Evolutionary conservation across 768 basidiomycete species (phyloP), one percentile per base, ranked within the genome.

Genomic region (Suillus variegatus): DNA sequence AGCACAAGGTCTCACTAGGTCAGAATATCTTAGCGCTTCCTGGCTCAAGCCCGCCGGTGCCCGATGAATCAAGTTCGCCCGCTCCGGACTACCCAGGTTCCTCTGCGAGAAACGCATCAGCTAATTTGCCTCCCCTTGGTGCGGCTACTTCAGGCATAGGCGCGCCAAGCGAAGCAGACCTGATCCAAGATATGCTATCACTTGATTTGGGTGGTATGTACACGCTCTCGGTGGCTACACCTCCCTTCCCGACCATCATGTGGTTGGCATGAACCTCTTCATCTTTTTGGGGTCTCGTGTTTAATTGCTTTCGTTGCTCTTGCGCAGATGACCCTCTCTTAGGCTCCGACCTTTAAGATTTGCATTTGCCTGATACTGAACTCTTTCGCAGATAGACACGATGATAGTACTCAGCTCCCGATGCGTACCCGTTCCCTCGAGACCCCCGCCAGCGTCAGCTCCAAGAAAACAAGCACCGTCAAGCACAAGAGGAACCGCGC

Each of bases 401-500:
- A 63, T n/a, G 67, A 67, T 12, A 65, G 12, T 9, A 47, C 64
- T 4, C 44, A 63, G 32, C 62, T 55, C 58, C 67, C 62, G 22
- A 57, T 38, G 4, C 71, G 73, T 47, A 69, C 72, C 4, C 71
- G 67, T 56, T 74, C 75, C 32, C 65, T 76, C 41, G 72, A 71
- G 4, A 71, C 64, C 10, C 36, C 67, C 18, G 38, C 65, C 8
- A 47, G 57, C 0, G 46, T 64, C 10, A n/a, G 54, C 16, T 44
- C 64, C 28, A 55, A 38, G 32, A 65, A 60, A 28, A 61, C 46
- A 10, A 61, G 65, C 10, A 71, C 44, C 58, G 52, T 43, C 51
- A 75, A 64, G 68, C 76, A 63, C 67, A 49, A 73, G 60, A 74
- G 79, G n/a, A 77, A 76, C n/a, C 82, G 85, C 20, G 84, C 79